Percentiles rank a stretch among this genome's conserved stretches.
Evolutionary conservation across 2,329 filamentous ascomycete genomes (phyloP).

Genomic region (Monilinia fructicola): DNA sequence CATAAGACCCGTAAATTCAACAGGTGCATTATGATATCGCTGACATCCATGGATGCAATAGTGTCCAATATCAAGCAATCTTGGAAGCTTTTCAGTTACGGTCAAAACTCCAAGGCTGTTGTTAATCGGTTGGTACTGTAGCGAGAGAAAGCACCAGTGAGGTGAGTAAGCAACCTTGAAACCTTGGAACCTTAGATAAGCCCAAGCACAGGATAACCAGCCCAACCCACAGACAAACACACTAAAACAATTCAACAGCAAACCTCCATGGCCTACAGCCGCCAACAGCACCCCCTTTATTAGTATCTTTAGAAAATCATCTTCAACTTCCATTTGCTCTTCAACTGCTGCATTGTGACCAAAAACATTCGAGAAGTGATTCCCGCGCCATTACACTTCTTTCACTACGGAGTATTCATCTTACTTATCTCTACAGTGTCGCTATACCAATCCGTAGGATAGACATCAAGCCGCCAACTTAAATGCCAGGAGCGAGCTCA

Average conservation of each 20-base stretch:
- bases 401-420: not conserved
- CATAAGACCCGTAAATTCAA: not conserved
- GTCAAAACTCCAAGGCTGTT: not conserved
- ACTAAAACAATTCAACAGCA: not conserved
- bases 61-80: not conserved
- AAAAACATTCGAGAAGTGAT: not conserved
- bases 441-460: not conserved
- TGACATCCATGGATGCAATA: not conserved
- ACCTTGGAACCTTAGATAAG: not conserved
- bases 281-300: not conserved
- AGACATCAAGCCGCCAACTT: not conserved
- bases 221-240: not conserved
- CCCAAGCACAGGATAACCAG: not conserved
- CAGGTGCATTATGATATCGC: not conserved
- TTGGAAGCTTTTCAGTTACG: not conserved
- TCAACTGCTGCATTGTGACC: not conserved
- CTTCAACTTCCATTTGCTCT: not conserved
- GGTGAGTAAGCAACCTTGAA: too few relatives aligned
- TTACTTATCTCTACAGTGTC: not conserved
- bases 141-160: too few relatives aligned
- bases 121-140: too few relatives aligned
- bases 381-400: not conserved
- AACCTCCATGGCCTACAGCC: too few relatives aligned
- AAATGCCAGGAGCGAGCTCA: not conserved
- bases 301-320: too few relatives aligned